Percentiles rank a stretch among this genome's conserved stretches.
Evolutionary conservation across 2,329 filamentous ascomycete species (phyloP).

Genomic region (Aspergillus vadensis): DNA sequence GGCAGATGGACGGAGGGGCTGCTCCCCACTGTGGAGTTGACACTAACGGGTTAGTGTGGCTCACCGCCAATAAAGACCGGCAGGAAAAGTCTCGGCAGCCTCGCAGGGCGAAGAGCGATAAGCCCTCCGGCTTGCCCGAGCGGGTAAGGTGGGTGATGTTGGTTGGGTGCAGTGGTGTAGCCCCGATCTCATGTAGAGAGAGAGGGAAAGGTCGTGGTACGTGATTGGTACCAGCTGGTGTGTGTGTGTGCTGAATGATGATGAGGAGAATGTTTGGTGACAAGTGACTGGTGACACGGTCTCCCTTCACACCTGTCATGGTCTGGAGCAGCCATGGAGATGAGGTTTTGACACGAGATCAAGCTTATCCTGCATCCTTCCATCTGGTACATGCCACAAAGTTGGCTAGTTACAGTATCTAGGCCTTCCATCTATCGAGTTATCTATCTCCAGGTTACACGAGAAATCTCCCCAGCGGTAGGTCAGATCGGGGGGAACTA

Average conservation of each 20-base stretch:
- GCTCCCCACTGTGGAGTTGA: neutral
- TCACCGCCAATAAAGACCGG: constrained; percentile 2
- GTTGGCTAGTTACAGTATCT: no score
- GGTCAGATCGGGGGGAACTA: neutral
- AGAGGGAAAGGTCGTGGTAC: neutral
- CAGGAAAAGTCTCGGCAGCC: constrained; percentile 20
- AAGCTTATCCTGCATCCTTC: neutral
- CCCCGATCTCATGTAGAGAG: neutral
- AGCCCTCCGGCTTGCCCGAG: neutral
- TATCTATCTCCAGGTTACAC: no score
- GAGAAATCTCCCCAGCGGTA: neutral
- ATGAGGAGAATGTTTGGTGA: no score
- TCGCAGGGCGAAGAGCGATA: constrained; percentile 21
- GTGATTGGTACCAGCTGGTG: constrained; percentile 16
- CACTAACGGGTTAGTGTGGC: neutral
- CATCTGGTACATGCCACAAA: neutral
- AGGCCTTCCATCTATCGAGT: no score
- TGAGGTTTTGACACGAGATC: neutral
- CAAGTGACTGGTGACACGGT: neutral
- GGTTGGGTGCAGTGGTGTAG: neutral
- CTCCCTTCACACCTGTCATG: constrained; percentile 5
- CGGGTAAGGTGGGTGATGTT: constrained; percentile 1
- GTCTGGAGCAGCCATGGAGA: neutral
- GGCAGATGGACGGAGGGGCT: no score
- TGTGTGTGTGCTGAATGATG: neutral